Evolutionary conservation across 257 asterid species (phyloP).

Genomic region (Rhazya stricta): DNA sequence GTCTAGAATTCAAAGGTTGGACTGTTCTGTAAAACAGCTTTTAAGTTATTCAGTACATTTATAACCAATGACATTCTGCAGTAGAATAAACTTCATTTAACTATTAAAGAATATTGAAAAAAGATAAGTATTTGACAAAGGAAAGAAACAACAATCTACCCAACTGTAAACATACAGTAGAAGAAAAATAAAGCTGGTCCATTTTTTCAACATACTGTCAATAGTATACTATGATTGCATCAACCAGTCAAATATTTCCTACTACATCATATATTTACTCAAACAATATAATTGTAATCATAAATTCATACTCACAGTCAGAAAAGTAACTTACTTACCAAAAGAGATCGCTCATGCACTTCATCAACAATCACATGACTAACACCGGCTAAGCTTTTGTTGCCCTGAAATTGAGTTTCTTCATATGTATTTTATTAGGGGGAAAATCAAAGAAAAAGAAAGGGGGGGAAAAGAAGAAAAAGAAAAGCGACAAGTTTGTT

Average conservation of each 20-base stretch:
- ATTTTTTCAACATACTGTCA: neutral
- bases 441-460: constrained; percentile 4
- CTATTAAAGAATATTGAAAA: neutral
- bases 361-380: constrained; percentile 96
- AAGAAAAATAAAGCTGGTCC: neutral
- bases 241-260: neutral
- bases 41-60: neutral
- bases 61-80: neutral
- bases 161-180: neutral
- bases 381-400: constrained; percentile 67
- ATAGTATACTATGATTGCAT: neutral
- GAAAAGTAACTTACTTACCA: constrained; percentile 69
- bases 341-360: constrained; percentile 96
- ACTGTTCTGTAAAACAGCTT: neutral
- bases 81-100: neutral
- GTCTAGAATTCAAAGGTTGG: neutral
- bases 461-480: too few relatives aligned
- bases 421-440: neutral
- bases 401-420: constrained; percentile 53
- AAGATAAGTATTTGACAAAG: constrained; percentile 8
- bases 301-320: neutral
- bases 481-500: constrained; percentile 1
- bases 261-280: neutral
- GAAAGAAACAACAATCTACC: neutral
- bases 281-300: neutral